These are phyloP conservation scores for Suillus cothurnatus DNA, from an alignment of 768 basidiomycete genomes.

Conservation along the genomic window DNA sequence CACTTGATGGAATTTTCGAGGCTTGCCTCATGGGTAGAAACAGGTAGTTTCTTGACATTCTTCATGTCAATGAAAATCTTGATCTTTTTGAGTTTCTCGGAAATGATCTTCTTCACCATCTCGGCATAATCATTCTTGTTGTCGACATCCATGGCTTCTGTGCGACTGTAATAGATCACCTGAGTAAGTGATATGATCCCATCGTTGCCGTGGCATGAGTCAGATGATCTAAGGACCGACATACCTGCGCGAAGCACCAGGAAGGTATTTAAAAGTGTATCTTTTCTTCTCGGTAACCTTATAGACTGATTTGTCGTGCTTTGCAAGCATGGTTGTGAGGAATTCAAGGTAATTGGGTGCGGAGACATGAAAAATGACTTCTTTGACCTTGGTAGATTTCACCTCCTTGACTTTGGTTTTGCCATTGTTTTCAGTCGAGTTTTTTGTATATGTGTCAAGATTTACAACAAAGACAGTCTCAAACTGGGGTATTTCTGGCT, in stretches of 20 bases:
- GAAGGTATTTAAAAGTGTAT: too few relatives aligned
- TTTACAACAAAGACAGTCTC: neutral
- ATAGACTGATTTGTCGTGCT: neutral
- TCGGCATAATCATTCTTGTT: neutral
- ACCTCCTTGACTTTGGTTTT: conserved; percentile 1
- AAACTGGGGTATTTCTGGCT: neutral
- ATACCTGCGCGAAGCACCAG: too few relatives aligned
- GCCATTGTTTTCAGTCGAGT: neutral
- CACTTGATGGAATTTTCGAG: too few relatives aligned
- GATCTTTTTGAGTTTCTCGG: neutral
- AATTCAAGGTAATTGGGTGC: conserved; percentile 4
- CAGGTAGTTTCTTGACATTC: conserved; percentile 6
- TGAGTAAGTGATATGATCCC: too few relatives aligned
- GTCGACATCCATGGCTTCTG: conserved; percentile 6
- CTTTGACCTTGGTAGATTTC: too few relatives aligned
- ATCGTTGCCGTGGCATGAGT: too few relatives aligned
- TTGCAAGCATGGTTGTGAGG: conserved; percentile 1
- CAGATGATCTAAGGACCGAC: too few relatives aligned
- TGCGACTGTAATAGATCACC: neutral
- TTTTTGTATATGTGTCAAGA: neutral
- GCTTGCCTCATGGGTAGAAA: neutral
- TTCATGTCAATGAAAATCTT: conserved; percentile 10
- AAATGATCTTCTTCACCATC: conserved; percentile 1
- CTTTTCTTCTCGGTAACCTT: neutral
- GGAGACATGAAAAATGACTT: neutral